These are phyloP conservation scores for Trichoderma sp. DNA, from an alignment of 2,329 filamentous ascomycete genomes.

Conservation along the genomic window DNA sequence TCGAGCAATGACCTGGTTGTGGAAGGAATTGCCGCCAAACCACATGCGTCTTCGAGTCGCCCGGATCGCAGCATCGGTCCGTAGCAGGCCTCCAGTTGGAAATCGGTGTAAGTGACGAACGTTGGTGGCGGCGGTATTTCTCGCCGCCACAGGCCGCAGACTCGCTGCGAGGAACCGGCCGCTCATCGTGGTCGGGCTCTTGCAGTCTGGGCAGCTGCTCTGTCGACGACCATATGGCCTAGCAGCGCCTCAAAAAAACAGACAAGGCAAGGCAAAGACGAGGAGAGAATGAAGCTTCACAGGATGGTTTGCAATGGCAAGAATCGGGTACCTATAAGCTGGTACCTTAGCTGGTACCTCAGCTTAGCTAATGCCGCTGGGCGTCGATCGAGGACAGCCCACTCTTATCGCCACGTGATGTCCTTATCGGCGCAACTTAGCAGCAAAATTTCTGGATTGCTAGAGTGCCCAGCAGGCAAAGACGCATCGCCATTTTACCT, in stretches of 20 bases:
- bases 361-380: background rate
- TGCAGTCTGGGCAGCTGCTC: conserved; percentile 15
- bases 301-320: background rate
- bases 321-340: background rate
- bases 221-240: conserved; percentile 19
- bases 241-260: background rate
- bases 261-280: background rate
- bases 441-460: conserved; percentile 37
- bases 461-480: background rate
- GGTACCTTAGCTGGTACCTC: no score
- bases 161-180: conserved; percentile 60
- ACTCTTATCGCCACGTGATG: conserved; percentile 36
- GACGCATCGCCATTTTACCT: background rate
- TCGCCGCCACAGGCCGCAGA: conserved; percentile 61
- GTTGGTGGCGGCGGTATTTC: conserved; percentile 42
- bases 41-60: conserved; percentile 63
- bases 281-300: background rate
- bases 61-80: conserved; percentile 61
- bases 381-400: background rate
- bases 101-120: conserved; percentile 64
- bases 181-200: conserved; percentile 32
- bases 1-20: conserved; percentile 67
- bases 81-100: conserved; percentile 65
- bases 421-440: conserved; percentile 27
- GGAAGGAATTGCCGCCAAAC: conserved; percentile 79